phyloP scores from a whole-genome alignment of 805 yeast genomes.

The Limtongia smithiae region DNA sequence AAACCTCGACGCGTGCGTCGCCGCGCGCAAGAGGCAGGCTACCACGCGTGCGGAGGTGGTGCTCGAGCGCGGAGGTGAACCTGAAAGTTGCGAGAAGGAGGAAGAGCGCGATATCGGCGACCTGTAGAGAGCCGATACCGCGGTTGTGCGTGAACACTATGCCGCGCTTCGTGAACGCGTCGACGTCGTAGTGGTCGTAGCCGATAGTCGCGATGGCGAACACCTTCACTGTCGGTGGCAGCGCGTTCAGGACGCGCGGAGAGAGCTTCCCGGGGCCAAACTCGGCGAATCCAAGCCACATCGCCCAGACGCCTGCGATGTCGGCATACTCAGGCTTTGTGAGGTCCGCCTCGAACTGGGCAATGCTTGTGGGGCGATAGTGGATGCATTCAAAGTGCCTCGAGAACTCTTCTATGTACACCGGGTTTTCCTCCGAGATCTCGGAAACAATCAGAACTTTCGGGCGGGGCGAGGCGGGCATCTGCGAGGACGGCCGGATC shows the following conservation, averaged over 20 bases:
- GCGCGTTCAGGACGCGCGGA: not conserved
- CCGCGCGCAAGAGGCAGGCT: not conserved
- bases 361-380: not conserved
- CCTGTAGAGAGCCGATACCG: slow-evolving; percentile 50
- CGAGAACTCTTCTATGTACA: not conserved
- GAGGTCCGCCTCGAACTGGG: not conserved
- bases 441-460: slow-evolving; percentile 10
- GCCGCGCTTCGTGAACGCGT: slow-evolving; percentile 41
- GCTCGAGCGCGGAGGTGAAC: slow-evolving; percentile 45
- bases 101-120: slow-evolving; percentile 55
- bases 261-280: not conserved
- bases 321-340: not conserved
- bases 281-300: slow-evolving; percentile 14
- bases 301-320: slow-evolving; percentile 11
- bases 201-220: slow-evolving; percentile 43
- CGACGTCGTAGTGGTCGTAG: slow-evolving; percentile 51
- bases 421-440: slow-evolving; percentile 1
- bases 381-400: slow-evolving; percentile 13
- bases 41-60: slow-evolving; percentile 43
- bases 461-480: too few species aligned
- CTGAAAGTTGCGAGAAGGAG: slow-evolving; percentile 51
- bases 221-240: slow-evolving; percentile 4
- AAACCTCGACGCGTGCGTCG: too few species aligned
- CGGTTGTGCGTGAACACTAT: slow-evolving; percentile 54
- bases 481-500: too few species aligned